Percentiles rank a stretch among this genome's conserved stretches.
Evolutionary conservation across 208 protist species (phyloP).

Genomic region (Trypanosoma boissoni): DNA sequence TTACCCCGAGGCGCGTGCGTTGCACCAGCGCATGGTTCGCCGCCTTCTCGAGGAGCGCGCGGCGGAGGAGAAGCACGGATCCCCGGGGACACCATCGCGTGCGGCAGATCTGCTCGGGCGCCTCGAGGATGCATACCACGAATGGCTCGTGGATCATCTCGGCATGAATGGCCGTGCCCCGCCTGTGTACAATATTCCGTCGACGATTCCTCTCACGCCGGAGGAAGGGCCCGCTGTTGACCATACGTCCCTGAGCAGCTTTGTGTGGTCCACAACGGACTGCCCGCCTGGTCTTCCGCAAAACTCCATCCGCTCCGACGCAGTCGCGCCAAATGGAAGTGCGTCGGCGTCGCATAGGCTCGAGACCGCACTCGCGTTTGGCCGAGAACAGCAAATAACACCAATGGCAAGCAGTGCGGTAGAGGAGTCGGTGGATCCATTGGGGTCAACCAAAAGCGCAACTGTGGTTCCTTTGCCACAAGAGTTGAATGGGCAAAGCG

Average conservation of each 20-base stretch:
- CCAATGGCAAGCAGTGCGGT: no score
- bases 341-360: no score
- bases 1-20: constrained; percentile 20
- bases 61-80: constrained; percentile 12
- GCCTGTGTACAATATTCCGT: background rate
- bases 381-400: no score
- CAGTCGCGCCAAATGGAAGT: no score
- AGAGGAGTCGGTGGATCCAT: no score
- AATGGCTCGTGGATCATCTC: constrained; percentile 21
- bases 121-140: constrained; percentile 20
- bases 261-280: background rate
- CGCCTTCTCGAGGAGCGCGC: background rate
- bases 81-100: background rate
- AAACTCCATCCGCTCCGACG: no score
- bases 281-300: no score
- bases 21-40: constrained; percentile 18
- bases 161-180: constrained; percentile 11
- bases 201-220: background rate
- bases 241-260: background rate
- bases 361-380: no score
- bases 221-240: background rate
- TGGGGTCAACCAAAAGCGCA: no score
- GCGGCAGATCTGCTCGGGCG: constrained; percentile 6
- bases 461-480: no score
- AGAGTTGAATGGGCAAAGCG: no score